A percentile compares a stretch with the other conserved stretches of the same genome.
Conservation (phyloP, 257 asterid species). For the Jaltomata sinuosa region DNA sequence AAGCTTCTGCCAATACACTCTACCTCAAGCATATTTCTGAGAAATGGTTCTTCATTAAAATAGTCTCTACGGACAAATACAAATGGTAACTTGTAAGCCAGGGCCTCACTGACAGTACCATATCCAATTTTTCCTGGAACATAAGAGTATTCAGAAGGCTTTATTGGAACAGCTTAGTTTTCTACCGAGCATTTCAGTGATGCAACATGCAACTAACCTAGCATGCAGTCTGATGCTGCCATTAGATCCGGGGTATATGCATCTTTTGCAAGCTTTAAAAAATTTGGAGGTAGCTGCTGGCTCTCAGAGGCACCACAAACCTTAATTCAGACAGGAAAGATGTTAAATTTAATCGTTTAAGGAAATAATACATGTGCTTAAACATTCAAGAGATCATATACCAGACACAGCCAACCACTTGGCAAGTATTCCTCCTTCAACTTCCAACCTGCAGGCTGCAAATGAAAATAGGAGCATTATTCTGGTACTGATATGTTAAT, state of each 20-base stretch:
- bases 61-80: conserved; percentile 96
- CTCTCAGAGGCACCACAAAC: conserved; percentile 96
- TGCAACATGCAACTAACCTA: conserved; percentile 54
- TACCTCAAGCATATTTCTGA: conserved; percentile 99
- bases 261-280: conserved; percentile 78
- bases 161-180: background rate
- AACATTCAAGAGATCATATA: conserved; percentile 27
- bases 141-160: background rate
- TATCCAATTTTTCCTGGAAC: conserved; percentile 94
- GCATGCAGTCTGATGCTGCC: conserved; percentile 99
- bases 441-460: conserved; percentile 97
- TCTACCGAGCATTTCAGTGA: background rate
- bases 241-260: conserved; percentile 87
- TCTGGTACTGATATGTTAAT: background rate
- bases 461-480: background rate
- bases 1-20: conserved; percentile 4
- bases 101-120: conserved; percentile 96
- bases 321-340: conserved; percentile 27
- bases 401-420: conserved; percentile 96
- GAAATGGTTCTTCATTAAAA: conserved; percentile 95
- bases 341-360: background rate
- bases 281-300: conserved; percentile 77
- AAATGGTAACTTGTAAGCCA: conserved; percentile 89
- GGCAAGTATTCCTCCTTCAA: conserved; percentile 89
- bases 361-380: background rate